Evolutionary conservation across 345 rosid genomes (phyloP).

Genomic region (Microthlaspi erraticum): DNA sequence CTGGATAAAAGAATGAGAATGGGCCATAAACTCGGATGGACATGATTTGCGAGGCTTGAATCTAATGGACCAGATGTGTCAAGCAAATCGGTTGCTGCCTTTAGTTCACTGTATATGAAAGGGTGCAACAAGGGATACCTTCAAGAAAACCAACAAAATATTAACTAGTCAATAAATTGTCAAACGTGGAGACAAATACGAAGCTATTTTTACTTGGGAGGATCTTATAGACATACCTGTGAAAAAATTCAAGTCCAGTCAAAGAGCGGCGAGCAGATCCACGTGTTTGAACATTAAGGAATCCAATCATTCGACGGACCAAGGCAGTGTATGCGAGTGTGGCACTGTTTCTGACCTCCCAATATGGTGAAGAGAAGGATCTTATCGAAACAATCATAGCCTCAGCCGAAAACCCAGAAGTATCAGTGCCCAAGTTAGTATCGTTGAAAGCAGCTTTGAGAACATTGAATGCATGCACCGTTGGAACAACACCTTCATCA

Average conservation of each 20-base stretch:
- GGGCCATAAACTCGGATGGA: constrained; percentile 97
- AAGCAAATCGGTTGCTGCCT: constrained; percentile 75
- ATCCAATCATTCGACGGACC: constrained; percentile 89
- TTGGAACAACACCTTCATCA: constrained; percentile 94
- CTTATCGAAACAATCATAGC: constrained; percentile 79
- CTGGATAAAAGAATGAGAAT: constrained; percentile 88
- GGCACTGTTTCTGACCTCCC: constrained; percentile 98
- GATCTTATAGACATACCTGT: constrained; percentile 61
- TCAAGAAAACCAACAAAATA: constrained; percentile 43
- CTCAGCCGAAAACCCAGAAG: constrained; percentile 95
- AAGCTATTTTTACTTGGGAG: neutral
- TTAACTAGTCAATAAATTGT: constrained; percentile 25
- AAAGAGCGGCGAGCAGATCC: constrained; percentile 83
- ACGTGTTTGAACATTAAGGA: constrained; percentile 88
- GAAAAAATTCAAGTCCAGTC: constrained; percentile 96
- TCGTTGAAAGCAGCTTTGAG: constrained; percentile 94
- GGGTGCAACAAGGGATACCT: constrained; percentile 93
- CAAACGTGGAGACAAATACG: neutral
- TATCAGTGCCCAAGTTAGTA: constrained; percentile 90
- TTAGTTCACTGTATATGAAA: constrained; percentile 72
- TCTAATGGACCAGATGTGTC: constrained; percentile 56
- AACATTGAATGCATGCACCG: constrained; percentile 92
- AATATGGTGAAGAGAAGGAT: constrained; percentile 91
- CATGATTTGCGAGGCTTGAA: constrained; percentile 68
- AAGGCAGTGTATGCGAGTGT: constrained; percentile 90